phyloP scores from a whole-genome alignment of 306 rosid genomes.

The Vigna reflexopilosa region DNA sequence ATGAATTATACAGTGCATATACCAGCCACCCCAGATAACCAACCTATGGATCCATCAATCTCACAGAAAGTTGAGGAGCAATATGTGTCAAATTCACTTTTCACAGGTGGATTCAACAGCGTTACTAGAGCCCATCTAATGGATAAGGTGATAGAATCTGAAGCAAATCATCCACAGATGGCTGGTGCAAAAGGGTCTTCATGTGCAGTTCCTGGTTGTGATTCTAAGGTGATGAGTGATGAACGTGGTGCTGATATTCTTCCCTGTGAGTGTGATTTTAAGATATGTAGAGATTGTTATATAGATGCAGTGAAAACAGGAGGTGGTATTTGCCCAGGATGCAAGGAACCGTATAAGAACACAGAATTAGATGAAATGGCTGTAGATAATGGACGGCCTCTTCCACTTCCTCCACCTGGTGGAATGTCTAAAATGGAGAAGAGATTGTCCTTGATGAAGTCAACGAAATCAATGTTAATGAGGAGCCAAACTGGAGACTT shows the following conservation, averaged over 20 bases:
- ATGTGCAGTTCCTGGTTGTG: slow-evolving; percentile 89
- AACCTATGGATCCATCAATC: slow-evolving; percentile 86
- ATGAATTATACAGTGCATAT: slow-evolving; percentile 82
- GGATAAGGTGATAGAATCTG: slow-evolving; percentile 94
- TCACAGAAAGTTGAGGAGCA: slow-evolving; percentile 95
- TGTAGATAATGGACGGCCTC: slow-evolving; percentile 64
- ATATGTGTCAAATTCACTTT: slow-evolving; percentile 82
- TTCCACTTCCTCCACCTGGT: slow-evolving; percentile 72
- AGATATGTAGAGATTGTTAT: slow-evolving; percentile 90
- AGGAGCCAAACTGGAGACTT: slow-evolving; percentile 93
- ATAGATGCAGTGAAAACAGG: slow-evolving; percentile 81
- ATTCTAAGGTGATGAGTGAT: slow-evolving; percentile 93
- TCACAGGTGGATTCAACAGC: slow-evolving; percentile 88
- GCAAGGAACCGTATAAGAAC: slow-evolving; percentile 86
- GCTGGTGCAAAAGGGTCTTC: slow-evolving; percentile 93
- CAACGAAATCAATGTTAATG: slow-evolving; percentile 76
- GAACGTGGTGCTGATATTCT: slow-evolving; percentile 85
- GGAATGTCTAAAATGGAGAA: slow-evolving; percentile 87
- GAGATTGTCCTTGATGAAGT: slow-evolving; percentile 89
- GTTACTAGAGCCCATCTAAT: slow-evolving; percentile 88
- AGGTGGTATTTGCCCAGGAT: slow-evolving; percentile 82
- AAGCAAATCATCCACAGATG: slow-evolving; percentile 93
- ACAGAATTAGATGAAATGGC: slow-evolving; percentile 77
- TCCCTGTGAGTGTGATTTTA: slow-evolving; percentile 95
- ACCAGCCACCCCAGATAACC: slow-evolving; percentile 91